These are phyloP conservation scores for Hydnomerulius pinastri DNA, from an alignment of 768 basidiomycete genomes.

Conservation along the genomic window DNA sequence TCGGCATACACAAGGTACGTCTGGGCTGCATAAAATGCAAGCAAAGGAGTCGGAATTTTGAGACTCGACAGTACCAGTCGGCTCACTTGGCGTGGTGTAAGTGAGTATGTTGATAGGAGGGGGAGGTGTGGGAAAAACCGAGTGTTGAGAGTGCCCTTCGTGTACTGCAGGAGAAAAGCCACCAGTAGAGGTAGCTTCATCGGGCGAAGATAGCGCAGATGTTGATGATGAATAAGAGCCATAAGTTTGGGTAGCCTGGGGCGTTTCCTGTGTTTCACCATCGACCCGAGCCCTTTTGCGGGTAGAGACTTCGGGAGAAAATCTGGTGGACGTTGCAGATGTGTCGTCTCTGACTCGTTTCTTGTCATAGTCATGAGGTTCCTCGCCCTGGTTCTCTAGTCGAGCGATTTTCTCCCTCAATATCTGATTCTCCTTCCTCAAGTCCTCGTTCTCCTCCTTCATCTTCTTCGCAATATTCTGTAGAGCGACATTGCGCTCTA, in stretches of 20 bases:
- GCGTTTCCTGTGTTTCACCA: constrained; percentile 21
- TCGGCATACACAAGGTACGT: constrained; percentile 74
- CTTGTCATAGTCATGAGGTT: constrained; percentile 41
- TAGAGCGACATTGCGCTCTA: constrained; percentile 82
- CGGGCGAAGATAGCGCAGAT: constrained; percentile 55
- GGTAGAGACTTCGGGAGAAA: constrained; percentile 24
- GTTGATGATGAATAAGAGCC: constrained; percentile 38
- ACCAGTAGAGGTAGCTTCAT: constrained; percentile 31
- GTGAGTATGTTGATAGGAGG: constrained; percentile 36
- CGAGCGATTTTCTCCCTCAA: constrained; percentile 54
- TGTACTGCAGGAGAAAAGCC: constrained; percentile 35
- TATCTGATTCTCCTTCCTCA: constrained; percentile 64
- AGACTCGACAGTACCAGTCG: constrained; percentile 32
- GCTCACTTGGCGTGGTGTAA: constrained; percentile 36
- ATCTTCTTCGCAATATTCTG: constrained; percentile 81
- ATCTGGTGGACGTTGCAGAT: constrained; percentile 31
- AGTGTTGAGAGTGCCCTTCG: constrained; percentile 25
- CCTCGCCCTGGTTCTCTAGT: constrained; percentile 41
- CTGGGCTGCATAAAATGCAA: constrained; percentile 78
- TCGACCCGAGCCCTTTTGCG: constrained; percentile 42
- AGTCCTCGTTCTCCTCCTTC: constrained; percentile 82
- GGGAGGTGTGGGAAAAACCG: constrained; percentile 32
- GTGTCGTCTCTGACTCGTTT: constrained; percentile 64
- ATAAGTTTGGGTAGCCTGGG: constrained; percentile 18
- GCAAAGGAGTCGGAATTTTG: constrained; percentile 34